Percentiles rank a stretch among this genome's conserved stretches.
Conservation (phyloP, 495 filamentous ascomycete species). For the Chaetomium fimeti region DNA sequence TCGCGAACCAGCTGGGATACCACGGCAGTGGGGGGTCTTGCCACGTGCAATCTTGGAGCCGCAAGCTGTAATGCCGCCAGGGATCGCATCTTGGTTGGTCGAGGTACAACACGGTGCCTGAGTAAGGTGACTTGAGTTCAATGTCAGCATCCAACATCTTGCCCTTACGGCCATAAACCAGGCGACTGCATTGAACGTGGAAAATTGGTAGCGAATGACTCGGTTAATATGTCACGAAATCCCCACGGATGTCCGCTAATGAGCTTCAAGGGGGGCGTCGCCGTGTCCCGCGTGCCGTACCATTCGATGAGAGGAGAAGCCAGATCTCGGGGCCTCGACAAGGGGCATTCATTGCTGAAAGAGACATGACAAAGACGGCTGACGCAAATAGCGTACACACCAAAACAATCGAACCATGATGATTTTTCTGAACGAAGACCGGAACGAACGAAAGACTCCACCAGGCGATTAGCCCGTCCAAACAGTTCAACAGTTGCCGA, state of each 20-base stretch:
- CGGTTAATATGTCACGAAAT: neutral
- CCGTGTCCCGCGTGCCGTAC: conserved; percentile 2
- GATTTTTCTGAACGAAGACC: too few species aligned
- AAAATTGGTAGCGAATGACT: neutral
- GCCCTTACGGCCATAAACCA: neutral
- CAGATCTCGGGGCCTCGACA: neutral
- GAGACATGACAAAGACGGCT: too few species aligned
- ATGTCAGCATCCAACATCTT: neutral
- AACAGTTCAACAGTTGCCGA: too few species aligned
- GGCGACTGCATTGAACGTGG: neutral
- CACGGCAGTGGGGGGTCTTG: neutral
- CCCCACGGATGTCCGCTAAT: conserved; percentile 14
- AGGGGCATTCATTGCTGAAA: too few species aligned
- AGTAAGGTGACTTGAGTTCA: neutral
- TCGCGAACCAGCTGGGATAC: neutral
- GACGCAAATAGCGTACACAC: too few species aligned
- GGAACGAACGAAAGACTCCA: too few species aligned
- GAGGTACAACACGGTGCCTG: neutral
- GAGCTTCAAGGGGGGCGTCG: neutral
- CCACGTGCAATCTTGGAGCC: conserved; percentile 5
- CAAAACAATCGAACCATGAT: too few species aligned
- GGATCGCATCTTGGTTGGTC: neutral
- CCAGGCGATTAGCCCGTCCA: too few species aligned
- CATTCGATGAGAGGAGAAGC: neutral
- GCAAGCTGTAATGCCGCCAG: neutral